Evolutionary conservation across 2,329 filamentous ascomycete species (phyloP), one percentile per base, ranked within the genome.

Genomic region (Elsinoe perseae): DNA sequence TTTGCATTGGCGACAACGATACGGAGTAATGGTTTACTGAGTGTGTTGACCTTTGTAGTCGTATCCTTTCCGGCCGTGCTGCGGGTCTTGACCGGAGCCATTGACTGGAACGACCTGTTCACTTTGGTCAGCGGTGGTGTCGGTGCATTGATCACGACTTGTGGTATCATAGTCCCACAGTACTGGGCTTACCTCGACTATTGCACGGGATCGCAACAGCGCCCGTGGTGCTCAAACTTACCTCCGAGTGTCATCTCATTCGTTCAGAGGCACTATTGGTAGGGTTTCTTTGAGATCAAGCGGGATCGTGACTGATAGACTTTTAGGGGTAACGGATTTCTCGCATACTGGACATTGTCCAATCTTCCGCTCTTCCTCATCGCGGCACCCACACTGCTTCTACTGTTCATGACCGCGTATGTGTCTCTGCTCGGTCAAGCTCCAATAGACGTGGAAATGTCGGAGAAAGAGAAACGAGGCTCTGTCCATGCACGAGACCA

Each of bases 201-300:
- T 69, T 95, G 89, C 62, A 62, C 34, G 57, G 59, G 59, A 50
- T 59, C 58, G 36, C 58, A 60, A 36, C 57, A 57, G 10, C 66
- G 87, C 57, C 80, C 83, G 3, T 98, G 93, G 93, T 98, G 93
- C 69, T 67, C 70, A 18, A 77, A 75, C 16, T 68, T 72, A n/a
- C 61, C 91, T 10, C 93, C 93, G 3, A 95, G 89, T 68, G 91
- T 98, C 59, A 97, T 95, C 71, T 79, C 83, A 0, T 97, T 87
- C 76, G 92, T 97, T 1, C 93, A 98, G 68, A 77, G 78, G 44
- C 77, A 87, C 64, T 97, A 98, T 71, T 98, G 93, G 91, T 95
- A 78, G 69, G 21, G 25, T 23, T 38, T 5, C 8, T 14, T 2
- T 14, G 36, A 2, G 40, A 12, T 16, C 16, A 10, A 16, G 20